phyloP scores from a whole-genome alignment of 768 basidiomycete genomes.

The Mycena metata region DNA sequence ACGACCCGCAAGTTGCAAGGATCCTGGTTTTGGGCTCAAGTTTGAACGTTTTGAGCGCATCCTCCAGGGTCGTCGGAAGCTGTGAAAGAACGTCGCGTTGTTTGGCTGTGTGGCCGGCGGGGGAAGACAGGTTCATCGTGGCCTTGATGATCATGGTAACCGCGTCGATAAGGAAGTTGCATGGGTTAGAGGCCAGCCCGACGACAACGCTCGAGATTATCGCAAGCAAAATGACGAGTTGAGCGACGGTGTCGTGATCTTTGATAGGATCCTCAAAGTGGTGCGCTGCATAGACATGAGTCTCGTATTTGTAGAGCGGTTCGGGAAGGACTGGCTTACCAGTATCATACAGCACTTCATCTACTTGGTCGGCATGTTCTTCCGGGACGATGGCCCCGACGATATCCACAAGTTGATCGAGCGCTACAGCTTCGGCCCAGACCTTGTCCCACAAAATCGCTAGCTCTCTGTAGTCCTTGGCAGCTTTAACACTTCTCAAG shows the following conservation, averaged over 20 bases:
- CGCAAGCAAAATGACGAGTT: conserved; percentile 28
- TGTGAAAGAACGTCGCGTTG: conserved; percentile 28
- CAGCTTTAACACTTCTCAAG: conserved; percentile 26
- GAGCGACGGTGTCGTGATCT: conserved; percentile 25
- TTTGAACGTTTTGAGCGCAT: conserved; percentile 32
- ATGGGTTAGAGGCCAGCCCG: conserved; percentile 26
- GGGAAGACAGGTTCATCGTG: conserved; percentile 29
- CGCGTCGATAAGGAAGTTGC: conserved; percentile 37
- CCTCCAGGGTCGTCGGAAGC: conserved; percentile 32
- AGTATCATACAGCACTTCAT: conserved; percentile 23
- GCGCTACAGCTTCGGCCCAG: conserved; percentile 22
- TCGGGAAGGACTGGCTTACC: conserved; percentile 20
- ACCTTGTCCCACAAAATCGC: conserved; percentile 23
- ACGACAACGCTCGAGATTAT: conserved; percentile 32
- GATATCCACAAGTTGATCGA: conserved; percentile 30
- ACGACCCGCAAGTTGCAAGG: conserved; percentile 30
- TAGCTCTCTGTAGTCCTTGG: conserved; percentile 22
- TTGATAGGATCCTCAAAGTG: conserved; percentile 35
- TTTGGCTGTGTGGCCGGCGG: no score
- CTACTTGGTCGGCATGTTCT: conserved; percentile 14
- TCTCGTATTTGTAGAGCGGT: conserved; percentile 1
- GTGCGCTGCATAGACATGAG: conserved; percentile 27
- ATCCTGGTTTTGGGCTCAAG: conserved; percentile 35
- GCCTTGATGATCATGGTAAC: conserved; percentile 34
- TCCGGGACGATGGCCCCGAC: conserved; percentile 26